Evolutionary conservation across 495 filamentous ascomycete genomes (phyloP).

Genomic region (Annulohypoxylon stygium): DNA sequence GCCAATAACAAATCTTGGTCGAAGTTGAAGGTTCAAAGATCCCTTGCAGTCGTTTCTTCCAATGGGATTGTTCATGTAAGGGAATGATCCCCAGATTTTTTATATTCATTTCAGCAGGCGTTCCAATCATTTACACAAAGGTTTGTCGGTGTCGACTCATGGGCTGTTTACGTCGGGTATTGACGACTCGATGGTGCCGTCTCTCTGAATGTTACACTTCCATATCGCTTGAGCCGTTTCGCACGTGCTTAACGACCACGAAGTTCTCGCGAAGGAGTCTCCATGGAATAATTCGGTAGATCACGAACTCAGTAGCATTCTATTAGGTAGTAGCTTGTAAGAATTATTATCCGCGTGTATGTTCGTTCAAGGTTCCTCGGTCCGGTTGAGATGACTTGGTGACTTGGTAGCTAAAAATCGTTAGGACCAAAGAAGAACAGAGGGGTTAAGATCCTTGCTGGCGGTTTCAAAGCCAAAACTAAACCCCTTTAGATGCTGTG

Average conservation of each 20-base stretch:
- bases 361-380: conserved; percentile 10
- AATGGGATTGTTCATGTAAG: conserved; percentile 29
- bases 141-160: neutral
- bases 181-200: neutral
- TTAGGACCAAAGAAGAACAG: conserved; percentile 17
- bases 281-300: neutral
- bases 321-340: neutral
- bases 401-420: conserved; percentile 14
- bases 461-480: conserved; percentile 26
- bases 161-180: conserved; percentile 8
- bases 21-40: conserved; percentile 25
- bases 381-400: conserved; percentile 27
- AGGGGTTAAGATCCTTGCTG: conserved; percentile 6
- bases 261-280: conserved; percentile 8
- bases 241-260: neutral
- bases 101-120: conserved; percentile 27
- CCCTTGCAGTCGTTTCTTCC: conserved; percentile 29
- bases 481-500: conserved; percentile 22
- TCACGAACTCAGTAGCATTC: neutral
- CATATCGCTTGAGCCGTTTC: neutral
- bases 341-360: conserved; percentile 3
- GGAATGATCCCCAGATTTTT: conserved; percentile 17
- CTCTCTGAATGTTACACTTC: neutral
- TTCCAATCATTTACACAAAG: conserved; percentile 22
- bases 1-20: conserved; percentile 29